Evolutionary conservation across 2,329 filamentous ascomycete genomes (phyloP), one percentile per base, ranked within the genome.

Genomic region (Botrytis pseudocinerea): DNA sequence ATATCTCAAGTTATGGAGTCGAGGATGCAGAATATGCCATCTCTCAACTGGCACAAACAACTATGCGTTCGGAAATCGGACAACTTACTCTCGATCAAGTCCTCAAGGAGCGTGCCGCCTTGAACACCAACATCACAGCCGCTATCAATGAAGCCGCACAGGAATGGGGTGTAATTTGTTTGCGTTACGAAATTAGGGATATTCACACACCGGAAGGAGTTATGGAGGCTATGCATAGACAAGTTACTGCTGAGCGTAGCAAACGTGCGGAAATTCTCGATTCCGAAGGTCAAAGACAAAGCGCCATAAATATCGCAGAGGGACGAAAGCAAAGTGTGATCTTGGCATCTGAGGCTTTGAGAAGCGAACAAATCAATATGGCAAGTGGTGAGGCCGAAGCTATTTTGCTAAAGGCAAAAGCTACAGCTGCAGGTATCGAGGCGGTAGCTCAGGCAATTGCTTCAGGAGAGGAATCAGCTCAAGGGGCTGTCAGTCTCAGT

Each of bases 21-120:
- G 96, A 99, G 84, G 96, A 99, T 81, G 95, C 96, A 75, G 96
- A 99, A 82, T 99, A 99, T 83, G 96, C 96, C 83, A 98, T 99
- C 82, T 96, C 93, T 14, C 96, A 99, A 82, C 91, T 99, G 64
- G 96, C 96, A 25, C 96, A 99, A 85, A 99, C 96, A 18, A 98
- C 96, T 0, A 99, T 99, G 96, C 94, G 96, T 80, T 97, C 93
- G 80, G 96, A 99, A 83, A 99, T 99, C 79, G 96, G 96, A 76
- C 96, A 98, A 83, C 88, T 99, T 74, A 93, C 94, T 0, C 92
- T 99, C 79, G 96, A 99, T 83, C 95, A 99, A 84, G 96, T 99
- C 62, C 89, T 99, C 73, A 98, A 98, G 83, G 96, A 99, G 87
- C 94, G 96, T 76, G 94, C 95, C 4, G 93, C 94, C 32, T 91